Conservation (phyloP, 768 basidiomycete genomes). For the Boletus reticuloceps region DNA sequence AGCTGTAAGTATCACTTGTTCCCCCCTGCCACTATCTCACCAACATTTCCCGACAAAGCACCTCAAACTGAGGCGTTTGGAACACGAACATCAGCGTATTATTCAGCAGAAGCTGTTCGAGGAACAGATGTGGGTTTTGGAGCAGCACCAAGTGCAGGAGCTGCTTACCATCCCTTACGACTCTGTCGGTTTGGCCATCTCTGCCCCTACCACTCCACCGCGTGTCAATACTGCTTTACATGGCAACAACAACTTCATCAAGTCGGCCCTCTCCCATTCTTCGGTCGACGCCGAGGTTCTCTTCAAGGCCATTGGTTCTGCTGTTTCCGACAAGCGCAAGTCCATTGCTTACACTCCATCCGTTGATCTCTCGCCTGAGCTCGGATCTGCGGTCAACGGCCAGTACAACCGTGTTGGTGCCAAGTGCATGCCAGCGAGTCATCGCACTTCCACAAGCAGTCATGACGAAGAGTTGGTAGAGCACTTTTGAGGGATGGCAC, state of each 20-base stretch:
- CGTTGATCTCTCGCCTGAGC: slow-evolving; percentile 71
- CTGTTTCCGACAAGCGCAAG: slow-evolving; percentile 74
- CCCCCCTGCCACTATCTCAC: too few relatives aligned
- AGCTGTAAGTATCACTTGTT: too few relatives aligned
- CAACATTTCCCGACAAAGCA: too few relatives aligned
- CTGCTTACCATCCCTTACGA: slow-evolving; percentile 75
- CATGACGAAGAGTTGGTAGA: slow-evolving; percentile 80
- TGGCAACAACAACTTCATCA: slow-evolving; percentile 45
- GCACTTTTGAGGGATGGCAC: slow-evolving; percentile 69
- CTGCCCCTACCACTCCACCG: slow-evolving; percentile 86
- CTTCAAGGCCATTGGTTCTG: slow-evolving; percentile 66
- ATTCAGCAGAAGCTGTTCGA: slow-evolving; percentile 90
- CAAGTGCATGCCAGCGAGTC: slow-evolving; percentile 91
- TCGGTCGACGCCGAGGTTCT: slow-evolving; percentile 60
- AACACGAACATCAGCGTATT: too few relatives aligned
- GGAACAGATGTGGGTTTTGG: slow-evolving; percentile 92
- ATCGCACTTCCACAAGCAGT: slow-evolving; percentile 84
- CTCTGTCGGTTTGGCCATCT: slow-evolving; percentile 71
- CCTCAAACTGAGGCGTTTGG: too few relatives aligned
- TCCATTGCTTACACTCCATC: slow-evolving; percentile 83
- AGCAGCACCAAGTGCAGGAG: slow-evolving; percentile 87
- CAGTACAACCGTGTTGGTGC: slow-evolving; percentile 73
- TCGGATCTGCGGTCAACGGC: slow-evolving; percentile 45
- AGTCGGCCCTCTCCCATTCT: slow-evolving; percentile 45
- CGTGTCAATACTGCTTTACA: slow-evolving; percentile 71